A percentile compares a stretch with the other conserved stretches of the same genome.
These are phyloP conservation scores for Phytophthora sp. DNA, from an alignment of 352 stramenopile species.

Conservation along the genomic window DNA sequence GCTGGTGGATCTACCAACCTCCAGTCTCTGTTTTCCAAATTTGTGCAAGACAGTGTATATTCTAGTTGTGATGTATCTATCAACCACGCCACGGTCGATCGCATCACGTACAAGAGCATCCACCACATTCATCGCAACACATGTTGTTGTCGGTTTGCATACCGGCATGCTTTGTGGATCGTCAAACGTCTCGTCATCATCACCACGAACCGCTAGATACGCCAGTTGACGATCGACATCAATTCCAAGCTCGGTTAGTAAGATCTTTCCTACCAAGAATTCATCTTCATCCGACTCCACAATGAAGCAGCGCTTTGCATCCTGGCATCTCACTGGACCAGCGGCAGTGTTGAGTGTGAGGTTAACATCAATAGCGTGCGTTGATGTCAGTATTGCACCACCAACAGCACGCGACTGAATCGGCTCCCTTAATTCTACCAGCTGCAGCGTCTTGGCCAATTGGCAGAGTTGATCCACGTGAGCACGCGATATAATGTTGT, in stretches of 20 bases:
- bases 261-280: neutral
- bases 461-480: slow-evolving; percentile 3
- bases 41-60: neutral
- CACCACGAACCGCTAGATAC: neutral
- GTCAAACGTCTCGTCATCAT: neutral
- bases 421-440: neutral
- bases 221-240: neutral
- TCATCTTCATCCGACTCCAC: slow-evolving; percentile 6
- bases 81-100: neutral
- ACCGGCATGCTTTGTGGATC: neutral
- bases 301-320: slow-evolving; percentile 1
- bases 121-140: neutral
- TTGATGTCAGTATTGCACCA: slow-evolving; percentile 2
- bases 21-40: neutral
- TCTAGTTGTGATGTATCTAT: neutral
- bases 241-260: neutral
- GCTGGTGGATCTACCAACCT: neutral
- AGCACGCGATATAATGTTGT: slow-evolving; percentile 5
- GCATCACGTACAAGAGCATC: neutral
- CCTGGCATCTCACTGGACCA: slow-evolving; percentile 6
- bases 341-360: slow-evolving; percentile 6
- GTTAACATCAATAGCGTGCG: slow-evolving; percentile 3
- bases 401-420: slow-evolving; percentile 1
- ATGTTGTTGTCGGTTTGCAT: neutral
- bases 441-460: too few species aligned